Base-by-base conservation (phyloP, 1,284 basidiomycete species). In the Taiwanofungus camphoratus region DNA sequence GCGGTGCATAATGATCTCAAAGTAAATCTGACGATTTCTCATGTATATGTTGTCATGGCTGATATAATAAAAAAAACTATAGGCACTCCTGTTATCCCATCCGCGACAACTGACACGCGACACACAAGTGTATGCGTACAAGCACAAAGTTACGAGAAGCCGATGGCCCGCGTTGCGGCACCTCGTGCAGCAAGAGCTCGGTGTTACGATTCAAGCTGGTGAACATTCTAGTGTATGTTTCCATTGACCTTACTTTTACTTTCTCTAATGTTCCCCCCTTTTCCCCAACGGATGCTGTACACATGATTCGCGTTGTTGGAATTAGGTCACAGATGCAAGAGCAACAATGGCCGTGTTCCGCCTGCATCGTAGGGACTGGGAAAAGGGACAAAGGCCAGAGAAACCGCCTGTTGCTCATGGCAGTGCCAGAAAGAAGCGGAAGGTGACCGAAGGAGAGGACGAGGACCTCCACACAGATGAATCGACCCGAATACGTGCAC, bases 311-410 rank as follows among this genome's bases (percentile, higher is more conserved):
- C 1, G 12, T 13, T 31, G 13, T 13, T 21, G 16, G 5, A 8
- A 41, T 36, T 2, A 94, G 92, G 80, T 95, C 5, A 91, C 83
- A 19, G 94, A 99, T 60, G 94, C 95, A 2, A 75, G 92, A 36
- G 93, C 94, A 0, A 92, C 95, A 0, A 98, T 99, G 92, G 94
- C 92, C 0, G 69, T 98, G 19, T 99, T 90, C 64, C 75, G 92
- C 5, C 62, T 95, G n/a, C 77, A 95, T 61, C 86, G 88, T 57
- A 79, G 79, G 45, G 77, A 80, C 40, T 98, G 92, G 92, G 93
- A 98, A 52, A 73, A 71, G 40, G 66, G 61, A 57, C 60, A 15
- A 52, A 71, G 20, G 52, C 37, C 38, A 38, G 47, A 26, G 18
- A 35, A 12, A 13, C 40, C 5, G 12, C 26, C n/a, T 7, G 18